A percentile compares a stretch with the other conserved stretches of the same genome.
These are phyloP conservation scores for Skeletonema grethae DNA, from an alignment of 108 stramenopile genomes.

Conservation along the genomic window DNA sequence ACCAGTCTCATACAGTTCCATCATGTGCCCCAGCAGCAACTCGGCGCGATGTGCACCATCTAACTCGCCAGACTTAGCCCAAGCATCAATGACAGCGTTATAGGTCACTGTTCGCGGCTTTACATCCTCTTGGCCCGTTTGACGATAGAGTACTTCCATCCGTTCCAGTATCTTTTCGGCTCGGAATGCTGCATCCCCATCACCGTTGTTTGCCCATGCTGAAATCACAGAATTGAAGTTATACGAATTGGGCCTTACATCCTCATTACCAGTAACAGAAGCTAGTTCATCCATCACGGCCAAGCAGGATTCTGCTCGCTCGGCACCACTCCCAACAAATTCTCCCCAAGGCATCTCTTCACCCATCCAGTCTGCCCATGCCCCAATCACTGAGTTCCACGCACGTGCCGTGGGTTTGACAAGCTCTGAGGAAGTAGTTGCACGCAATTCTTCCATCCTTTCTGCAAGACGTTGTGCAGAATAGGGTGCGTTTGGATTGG, in stretches of 20 bases:
- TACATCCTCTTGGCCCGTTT: conserved; percentile 54
- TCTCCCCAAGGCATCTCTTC: conserved; percentile 26
- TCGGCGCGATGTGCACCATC: conserved; percentile 50
- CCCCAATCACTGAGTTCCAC: conserved; percentile 44
- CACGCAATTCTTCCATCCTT: conserved; percentile 33
- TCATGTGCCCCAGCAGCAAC: conserved; percentile 56
- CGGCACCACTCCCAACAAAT: conserved; percentile 10
- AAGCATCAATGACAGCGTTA: conserved; percentile 55
- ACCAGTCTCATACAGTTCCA: conserved; percentile 46
- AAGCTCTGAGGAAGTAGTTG: not conserved
- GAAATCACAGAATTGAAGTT: conserved; percentile 65
- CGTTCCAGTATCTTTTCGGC: conserved; percentile 68
- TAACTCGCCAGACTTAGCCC: conserved; percentile 50
- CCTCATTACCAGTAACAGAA: conserved; percentile 47
- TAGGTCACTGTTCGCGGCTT: conserved; percentile 63
- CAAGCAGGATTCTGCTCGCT: conserved; percentile 37
- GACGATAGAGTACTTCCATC: conserved; percentile 60
- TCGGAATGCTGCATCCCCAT: conserved; percentile 52
- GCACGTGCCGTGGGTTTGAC: conserved; percentile 40
- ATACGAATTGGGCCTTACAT: conserved; percentile 65
- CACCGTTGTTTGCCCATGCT: conserved; percentile 64
- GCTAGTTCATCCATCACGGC: conserved; percentile 60
- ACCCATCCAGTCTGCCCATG: conserved; percentile 34
- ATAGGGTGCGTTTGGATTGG: conserved; percentile 11
- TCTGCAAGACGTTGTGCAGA: conserved; percentile 39